A percentile compares a stretch with the other conserved stretches of the same genome.
phyloP scores from a whole-genome alignment of 176 grass and related monocot species.

The Paspalum notatum region DNA sequence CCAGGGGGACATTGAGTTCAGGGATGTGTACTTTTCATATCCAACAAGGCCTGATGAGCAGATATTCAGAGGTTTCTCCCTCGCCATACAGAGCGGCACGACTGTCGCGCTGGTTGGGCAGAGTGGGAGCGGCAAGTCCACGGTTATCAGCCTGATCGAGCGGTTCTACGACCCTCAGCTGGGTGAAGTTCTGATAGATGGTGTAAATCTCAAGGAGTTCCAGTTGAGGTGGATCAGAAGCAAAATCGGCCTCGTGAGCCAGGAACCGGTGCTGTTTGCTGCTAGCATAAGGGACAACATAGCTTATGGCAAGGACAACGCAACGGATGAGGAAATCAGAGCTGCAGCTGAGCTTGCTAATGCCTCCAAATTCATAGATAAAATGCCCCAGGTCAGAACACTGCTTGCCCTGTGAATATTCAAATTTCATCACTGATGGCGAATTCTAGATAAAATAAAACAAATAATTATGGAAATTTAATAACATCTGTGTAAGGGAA shows the following conservation, averaged over 20 bases:
- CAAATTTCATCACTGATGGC: conserved; percentile 6
- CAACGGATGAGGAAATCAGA: conserved; percentile 65
- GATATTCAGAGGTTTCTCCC: conserved; percentile 77
- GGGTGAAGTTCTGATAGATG: conserved; percentile 80
- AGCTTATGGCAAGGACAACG: conserved; percentile 71
- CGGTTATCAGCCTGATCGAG: conserved; percentile 74
- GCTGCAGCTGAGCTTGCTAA: conserved; percentile 73
- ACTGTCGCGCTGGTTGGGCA: conserved; percentile 81
- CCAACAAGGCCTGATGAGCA: conserved; percentile 71
- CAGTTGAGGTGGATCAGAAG: conserved; percentile 80
- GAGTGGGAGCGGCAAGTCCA: conserved; percentile 92
- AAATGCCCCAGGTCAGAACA: conserved; percentile 75
- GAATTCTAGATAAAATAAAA: not conserved
- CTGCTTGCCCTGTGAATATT: not conserved
- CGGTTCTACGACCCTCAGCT: conserved; percentile 83
- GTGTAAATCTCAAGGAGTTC: conserved; percentile 64
- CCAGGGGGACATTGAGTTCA: conserved; percentile 74
- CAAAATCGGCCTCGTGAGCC: conserved; percentile 88
- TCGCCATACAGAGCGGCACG: conserved; percentile 55
- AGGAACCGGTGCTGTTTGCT: conserved; percentile 76
- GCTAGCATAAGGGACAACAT: conserved; percentile 84
- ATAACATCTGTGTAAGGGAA: not conserved
- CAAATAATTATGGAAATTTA: not conserved
- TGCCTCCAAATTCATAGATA: conserved; percentile 87
- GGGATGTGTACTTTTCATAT: conserved; percentile 74